Base-by-base conservation (phyloP, 305 asterid genomes). In the Rubia occidens region DNA sequence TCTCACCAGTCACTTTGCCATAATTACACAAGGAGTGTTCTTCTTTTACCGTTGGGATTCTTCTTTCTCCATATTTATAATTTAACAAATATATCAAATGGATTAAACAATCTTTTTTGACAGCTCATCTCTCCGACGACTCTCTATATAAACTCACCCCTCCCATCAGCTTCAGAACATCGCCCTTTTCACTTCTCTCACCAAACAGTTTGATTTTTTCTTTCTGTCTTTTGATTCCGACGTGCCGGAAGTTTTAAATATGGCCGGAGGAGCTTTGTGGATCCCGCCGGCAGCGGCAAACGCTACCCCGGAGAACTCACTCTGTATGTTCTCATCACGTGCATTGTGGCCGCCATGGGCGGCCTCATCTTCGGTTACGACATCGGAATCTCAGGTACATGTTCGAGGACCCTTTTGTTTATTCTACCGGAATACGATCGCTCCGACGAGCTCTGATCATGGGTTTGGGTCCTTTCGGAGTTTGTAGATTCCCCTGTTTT, bases 301-400 rank as follows among this genome's bases (percentile, higher is more conserved):
- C 85, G 76, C 42, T 92, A 92, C 72, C 95, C 96, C 49, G 96
- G 98, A 11, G 78, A 81, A 17, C 85, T 92, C 3, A 92, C 96
- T 51, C 76, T 73, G 15, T 84, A 86, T 66, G 96, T 89, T 39
- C 76, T 85, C 21, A n/a, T 77, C 11, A 83, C 96, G 40, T 89
- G 95, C 75, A 80, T 92, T 67, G 85, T 89, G 8, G 98, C 98
- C 3, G 98, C 95, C 84, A 88, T 88, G 95, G 98, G 98, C 0
- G 98, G 98, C 11, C 87, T 92, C 10, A 92, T 89, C 56, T 91
- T 91, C 68, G 98, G 98, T 67, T 91, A 91, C 51, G 98, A 91
- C 68, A 86, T 91, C 1, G 98, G 98, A 11, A 89, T 92, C 80
- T 92, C 98, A 29, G 98, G 98, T 89, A 74, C n/a, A 55, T 51